Base-by-base conservation (phyloP, 1,284 basidiomycete genomes). In the Austroboletus niveus region DNA sequence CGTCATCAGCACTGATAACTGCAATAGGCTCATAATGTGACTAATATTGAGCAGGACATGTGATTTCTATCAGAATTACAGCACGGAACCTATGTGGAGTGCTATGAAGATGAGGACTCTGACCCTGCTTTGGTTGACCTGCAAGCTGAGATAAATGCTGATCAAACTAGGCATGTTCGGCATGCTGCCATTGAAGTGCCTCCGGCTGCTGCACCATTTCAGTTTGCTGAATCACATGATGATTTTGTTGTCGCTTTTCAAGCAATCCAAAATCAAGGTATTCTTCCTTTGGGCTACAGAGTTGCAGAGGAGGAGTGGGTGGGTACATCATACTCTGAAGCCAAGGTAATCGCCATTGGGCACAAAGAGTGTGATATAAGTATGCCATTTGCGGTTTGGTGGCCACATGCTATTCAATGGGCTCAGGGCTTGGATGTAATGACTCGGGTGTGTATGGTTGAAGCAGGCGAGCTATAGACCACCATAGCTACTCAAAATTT, bases 351-450 rank as follows among this genome's bases (percentile, higher is more conserved):
- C 2, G 1, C 34, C 15, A 2, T 35, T 14, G 12, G 9, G 34
- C 34, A 14, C 8, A 35, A 35, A 35, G 12, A 11, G 11, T 35
- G 8, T 35, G 32, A 34, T 9, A 14, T 34, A 34, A 34, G 9
- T 10, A 10, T 35, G 15, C 34, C 12, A 6, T 35, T 14, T 35
- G 34, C 5, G 2, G 14, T 35, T 4, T 35, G 34, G 34, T 35
- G 34, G 34, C 34, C 5, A 2, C 8, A 8, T 5, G 34, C 15
- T 35, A 8, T 35, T 35, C 12, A 45, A 36, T 57, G 53, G 47
- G 44, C 9, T 7, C 39, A 57, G 42, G 53, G 29, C 12, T 45
- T 49, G 14, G 55, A 52, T 9, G 12, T 56, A 2, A 51, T 54
- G 49, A 56, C 29, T 7, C 12, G 22, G 1, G 47, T 55, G 1